phyloP scores from a whole-genome alignment of 176 grass and related monocot genomes.

The Stipa capillata region DNA sequence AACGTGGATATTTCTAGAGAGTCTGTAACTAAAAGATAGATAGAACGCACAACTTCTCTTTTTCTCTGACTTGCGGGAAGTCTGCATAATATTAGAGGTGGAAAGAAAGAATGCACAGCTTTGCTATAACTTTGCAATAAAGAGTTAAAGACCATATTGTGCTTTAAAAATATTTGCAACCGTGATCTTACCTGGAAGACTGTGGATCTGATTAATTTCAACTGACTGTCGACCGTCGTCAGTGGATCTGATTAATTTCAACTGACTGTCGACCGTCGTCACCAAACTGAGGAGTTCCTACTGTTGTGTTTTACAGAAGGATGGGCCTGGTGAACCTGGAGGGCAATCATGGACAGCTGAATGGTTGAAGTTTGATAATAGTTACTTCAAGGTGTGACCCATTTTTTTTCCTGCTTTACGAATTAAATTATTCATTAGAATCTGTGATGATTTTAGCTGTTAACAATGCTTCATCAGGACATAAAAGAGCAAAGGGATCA shows the following conservation, averaged over 20 bases:
- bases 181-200: neutral
- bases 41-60: neutral
- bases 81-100: neutral
- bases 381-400: conserved; percentile 65
- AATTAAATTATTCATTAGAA: neutral
- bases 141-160: neutral
- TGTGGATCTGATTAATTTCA: neutral
- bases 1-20: too few species aligned
- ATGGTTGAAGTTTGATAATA: conserved; percentile 98
- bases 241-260: neutral
- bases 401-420: conserved; percentile 14
- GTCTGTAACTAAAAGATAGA: too few species aligned
- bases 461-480: conserved; percentile 56
- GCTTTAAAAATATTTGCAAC: neutral
- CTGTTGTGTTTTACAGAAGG: conserved; percentile 55
- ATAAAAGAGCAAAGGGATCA: conserved; percentile 75
- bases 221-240: too few species aligned
- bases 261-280: neutral
- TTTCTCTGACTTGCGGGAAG: neutral
- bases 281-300: neutral
- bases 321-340: conserved; percentile 92
- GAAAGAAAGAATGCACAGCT: neutral
- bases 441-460: neutral
- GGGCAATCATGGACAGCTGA: conserved; percentile 92
- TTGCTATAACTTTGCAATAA: neutral